Conservation (phyloP, 2,329 filamentous ascomycete species). For the Myotisia sp. region DNA sequence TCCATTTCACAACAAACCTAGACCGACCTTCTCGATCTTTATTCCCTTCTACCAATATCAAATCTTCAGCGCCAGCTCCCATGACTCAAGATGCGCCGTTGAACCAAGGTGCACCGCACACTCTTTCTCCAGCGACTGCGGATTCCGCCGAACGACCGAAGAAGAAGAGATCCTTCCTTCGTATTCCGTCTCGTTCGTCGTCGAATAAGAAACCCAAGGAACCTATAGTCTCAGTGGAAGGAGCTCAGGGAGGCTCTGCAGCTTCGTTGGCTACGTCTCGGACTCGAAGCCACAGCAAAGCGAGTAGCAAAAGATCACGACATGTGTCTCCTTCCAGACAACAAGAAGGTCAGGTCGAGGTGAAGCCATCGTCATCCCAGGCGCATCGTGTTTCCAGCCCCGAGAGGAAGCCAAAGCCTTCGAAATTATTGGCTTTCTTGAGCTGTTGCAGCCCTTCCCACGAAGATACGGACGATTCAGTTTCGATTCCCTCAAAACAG, state of each 20-base stretch:
- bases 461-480: conserved; percentile 28
- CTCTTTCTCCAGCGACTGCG: conserved; percentile 6
- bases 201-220: conserved; percentile 25
- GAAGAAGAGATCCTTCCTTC: conserved; percentile 25
- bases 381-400: conserved; percentile 21
- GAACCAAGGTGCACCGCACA: conserved; percentile 1
- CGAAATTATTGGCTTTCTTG: conserved; percentile 32
- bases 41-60: conserved; percentile 1
- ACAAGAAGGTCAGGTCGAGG: conserved; percentile 4
- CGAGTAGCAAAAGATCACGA: conserved; percentile 39
- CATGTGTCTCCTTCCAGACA: conserved; percentile 21
- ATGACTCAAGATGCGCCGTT: conserved; percentile 2
- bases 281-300: conserved; percentile 45
- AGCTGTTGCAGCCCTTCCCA: conserved; percentile 35
- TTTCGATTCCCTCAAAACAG: conserved; percentile 33
- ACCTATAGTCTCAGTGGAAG: conserved; percentile 20
- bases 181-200: conserved; percentile 26
- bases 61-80: background rate
- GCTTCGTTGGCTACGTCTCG: conserved; percentile 43
- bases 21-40: background rate
- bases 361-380: conserved; percentile 21
- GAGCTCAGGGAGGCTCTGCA: conserved; percentile 30
- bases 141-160: conserved; percentile 18
- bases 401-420: conserved; percentile 30
- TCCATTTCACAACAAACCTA: background rate